These are phyloP conservation scores for Penicillium parvum DNA, from an alignment of 495 filamentous ascomycete species.

Conservation along the genomic window DNA sequence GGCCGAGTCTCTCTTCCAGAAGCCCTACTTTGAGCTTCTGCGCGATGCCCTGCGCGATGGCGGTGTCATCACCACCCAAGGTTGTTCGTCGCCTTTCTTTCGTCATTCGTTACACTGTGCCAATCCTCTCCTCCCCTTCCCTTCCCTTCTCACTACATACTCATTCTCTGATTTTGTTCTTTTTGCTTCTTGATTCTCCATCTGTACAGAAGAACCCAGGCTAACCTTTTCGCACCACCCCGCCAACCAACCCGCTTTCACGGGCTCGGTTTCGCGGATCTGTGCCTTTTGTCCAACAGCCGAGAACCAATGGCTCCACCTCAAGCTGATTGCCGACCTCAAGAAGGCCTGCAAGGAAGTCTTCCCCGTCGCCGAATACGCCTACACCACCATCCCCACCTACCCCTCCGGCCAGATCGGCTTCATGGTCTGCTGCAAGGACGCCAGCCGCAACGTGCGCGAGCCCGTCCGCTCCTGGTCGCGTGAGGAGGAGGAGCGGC, in stretches of 20 bases:
- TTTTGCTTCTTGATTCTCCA: conserved; percentile 5
- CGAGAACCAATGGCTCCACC: conserved; percentile 99
- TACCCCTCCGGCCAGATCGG: conserved; percentile 99
- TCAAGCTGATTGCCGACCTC: conserved; percentile 81
- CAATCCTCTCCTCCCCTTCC: conserved; percentile 2
- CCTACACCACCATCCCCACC: conserved; percentile 98
- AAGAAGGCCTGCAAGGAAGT: conserved; percentile 96
- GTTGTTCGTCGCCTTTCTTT: conserved; percentile 88
- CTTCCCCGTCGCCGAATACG: conserved; percentile 97
- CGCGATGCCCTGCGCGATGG: conserved; percentile 84
- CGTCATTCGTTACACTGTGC: too few species aligned
- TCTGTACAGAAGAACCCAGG: conserved; percentile 7
- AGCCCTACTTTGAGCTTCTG: conserved; percentile 95
- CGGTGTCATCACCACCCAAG: conserved; percentile 99
- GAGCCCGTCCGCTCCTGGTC: conserved; percentile 75
- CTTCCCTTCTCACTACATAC: conserved; percentile 6
- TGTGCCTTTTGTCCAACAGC: conserved; percentile 49
- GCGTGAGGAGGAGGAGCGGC: conserved; percentile 82
- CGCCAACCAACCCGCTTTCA: conserved; percentile 34
- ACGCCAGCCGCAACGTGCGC: conserved; percentile 72
- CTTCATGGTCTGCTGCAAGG: conserved; percentile 99
- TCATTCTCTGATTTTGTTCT: background rate
- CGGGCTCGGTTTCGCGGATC: conserved; percentile 34
- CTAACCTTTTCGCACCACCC: conserved; percentile 29
- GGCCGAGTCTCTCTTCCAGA: conserved; percentile 94